Evolutionary conservation across 2,329 filamentous ascomycete genomes (phyloP), one percentile per base, ranked within the genome.

Genomic region (Peltaster fructicola): DNA sequence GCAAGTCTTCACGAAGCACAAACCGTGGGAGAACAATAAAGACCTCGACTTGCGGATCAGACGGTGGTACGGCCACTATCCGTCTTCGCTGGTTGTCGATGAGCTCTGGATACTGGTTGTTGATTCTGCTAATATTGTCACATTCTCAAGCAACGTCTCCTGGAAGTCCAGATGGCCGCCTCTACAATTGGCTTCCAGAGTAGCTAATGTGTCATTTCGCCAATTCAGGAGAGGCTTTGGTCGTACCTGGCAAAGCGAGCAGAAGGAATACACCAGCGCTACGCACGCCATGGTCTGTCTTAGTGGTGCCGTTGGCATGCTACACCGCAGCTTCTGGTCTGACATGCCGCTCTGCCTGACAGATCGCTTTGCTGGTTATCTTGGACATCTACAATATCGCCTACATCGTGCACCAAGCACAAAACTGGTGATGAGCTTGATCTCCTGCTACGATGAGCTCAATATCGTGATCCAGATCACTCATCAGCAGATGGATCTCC

Each of bases 391-490:
- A 7, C 52, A 56, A 34, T 56, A 54, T 29, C 44, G 53, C 6
- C 39, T 57, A 2, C 51, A 54, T 27, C 41, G 52, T 14, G 41
- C 45, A 12, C 52, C 53, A 3, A 54, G 47, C 17, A 55, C 53
- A 5, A 55, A 53, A 23, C 39, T 56, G 3, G 51, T 56, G 6
- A 54, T 55, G 50, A 52, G 56, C 30, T 44, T 57, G 3, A 43
- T 57, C 2, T 49, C 55, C 17, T 51, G 51, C 7, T 53, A 56
- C 30, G 52, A 56, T 37, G 52, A 57, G 28, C 38, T 56, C 3
- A 54, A 54, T 28, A 54, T 56, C 15, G 49, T 57, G 14, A 52
- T 54, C n/a, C 47, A 53, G 9, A 50, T 56, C 18, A 54, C 47
- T 30, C 44, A 54, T 23, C 45, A 54, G 29, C 52, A 56, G 24